Evolutionary conservation across 2,329 filamentous ascomycete species (phyloP).

Genomic region (Calonectria pauciramosa): DNA sequence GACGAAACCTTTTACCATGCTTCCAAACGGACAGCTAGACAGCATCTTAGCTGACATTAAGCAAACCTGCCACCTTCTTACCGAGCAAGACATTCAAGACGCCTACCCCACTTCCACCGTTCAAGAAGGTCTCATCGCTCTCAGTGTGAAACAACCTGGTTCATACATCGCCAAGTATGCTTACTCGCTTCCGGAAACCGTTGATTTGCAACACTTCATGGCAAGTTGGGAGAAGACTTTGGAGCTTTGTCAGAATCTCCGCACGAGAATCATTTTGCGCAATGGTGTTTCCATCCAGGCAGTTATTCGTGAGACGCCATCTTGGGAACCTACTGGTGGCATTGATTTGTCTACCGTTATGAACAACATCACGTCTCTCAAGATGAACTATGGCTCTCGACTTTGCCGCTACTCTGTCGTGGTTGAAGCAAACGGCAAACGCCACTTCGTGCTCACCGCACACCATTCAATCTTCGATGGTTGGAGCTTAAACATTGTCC

Average conservation of each 20-base stretch:
- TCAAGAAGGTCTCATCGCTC: slow-evolving; percentile 17
- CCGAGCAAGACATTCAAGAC: neutral
- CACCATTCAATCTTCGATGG: slow-evolving; percentile 19
- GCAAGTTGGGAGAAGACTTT: neutral
- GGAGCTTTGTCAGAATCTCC: neutral
- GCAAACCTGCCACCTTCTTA: neutral
- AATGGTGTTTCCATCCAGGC: neutral
- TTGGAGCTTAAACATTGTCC: neutral
- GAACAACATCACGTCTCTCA: neutral
- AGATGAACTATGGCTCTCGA: slow-evolving; percentile 6
- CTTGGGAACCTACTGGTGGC: neutral
- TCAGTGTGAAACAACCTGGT: slow-evolving; percentile 6
- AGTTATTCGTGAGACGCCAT: neutral
- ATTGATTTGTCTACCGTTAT: neutral
- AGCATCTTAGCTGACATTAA: neutral
- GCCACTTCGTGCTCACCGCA: neutral
- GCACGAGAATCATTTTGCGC: neutral
- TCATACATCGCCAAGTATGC: slow-evolving; percentile 11
- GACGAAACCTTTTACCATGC: neutral
- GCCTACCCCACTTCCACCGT: neutral
- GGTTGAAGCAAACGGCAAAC: neutral
- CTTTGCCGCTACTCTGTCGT: slow-evolving; percentile 2
- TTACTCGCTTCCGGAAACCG: neutral
- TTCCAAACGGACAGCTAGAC: neutral
- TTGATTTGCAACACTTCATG: neutral